These are phyloP conservation scores for Eutypa lata DNA, from an alignment of 2,329 filamentous ascomycete species.

Conservation along the genomic window DNA sequence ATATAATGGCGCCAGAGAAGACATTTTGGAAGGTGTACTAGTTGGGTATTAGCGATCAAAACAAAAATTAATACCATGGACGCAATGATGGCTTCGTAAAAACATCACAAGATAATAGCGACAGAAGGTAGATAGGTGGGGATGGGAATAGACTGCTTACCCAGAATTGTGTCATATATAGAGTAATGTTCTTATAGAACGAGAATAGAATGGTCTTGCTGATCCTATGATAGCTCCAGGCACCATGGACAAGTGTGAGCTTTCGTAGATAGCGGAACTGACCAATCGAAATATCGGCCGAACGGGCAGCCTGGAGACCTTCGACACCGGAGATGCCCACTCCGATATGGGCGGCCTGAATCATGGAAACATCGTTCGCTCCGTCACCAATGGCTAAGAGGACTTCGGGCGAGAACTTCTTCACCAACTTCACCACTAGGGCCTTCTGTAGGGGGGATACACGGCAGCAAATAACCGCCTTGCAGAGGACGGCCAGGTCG, in stretches of 20 bases:
- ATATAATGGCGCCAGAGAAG: conserved; percentile 96
- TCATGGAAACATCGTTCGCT: conserved; percentile 99
- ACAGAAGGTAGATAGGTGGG: not conserved
- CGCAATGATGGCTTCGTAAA: not conserved
- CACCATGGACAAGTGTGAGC: conserved; percentile 87
- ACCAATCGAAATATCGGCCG: conserved; percentile 90
- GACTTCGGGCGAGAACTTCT: conserved; percentile 85
- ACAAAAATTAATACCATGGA: conserved; percentile 1
- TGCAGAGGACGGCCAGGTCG: conserved; percentile 91
- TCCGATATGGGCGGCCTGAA: conserved; percentile 95
- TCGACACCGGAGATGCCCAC: conserved; percentile 97
- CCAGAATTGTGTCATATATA: conserved; percentile 99
- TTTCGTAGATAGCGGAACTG: conserved; percentile 96
- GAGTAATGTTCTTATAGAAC: conserved; percentile 98
- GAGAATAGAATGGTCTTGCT: conserved; percentile 97
- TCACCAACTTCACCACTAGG: conserved; percentile 95
- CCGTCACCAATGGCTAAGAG: conserved; percentile 95
- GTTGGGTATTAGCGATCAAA: conserved; percentile 18
- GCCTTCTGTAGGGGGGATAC: conserved; percentile 97
- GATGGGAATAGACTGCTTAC: conserved; percentile 46
- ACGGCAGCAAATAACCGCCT: conserved; percentile 97
- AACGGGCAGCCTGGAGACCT: conserved; percentile 92
- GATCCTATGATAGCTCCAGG: conserved; percentile 96
- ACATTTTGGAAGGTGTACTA: conserved; percentile 97
- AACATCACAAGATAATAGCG: not conserved